Evolutionary conservation across 352 stramenopile species (phyloP), one percentile per base, ranked within the genome.

Genomic region (Globisporangium middletonii): DNA sequence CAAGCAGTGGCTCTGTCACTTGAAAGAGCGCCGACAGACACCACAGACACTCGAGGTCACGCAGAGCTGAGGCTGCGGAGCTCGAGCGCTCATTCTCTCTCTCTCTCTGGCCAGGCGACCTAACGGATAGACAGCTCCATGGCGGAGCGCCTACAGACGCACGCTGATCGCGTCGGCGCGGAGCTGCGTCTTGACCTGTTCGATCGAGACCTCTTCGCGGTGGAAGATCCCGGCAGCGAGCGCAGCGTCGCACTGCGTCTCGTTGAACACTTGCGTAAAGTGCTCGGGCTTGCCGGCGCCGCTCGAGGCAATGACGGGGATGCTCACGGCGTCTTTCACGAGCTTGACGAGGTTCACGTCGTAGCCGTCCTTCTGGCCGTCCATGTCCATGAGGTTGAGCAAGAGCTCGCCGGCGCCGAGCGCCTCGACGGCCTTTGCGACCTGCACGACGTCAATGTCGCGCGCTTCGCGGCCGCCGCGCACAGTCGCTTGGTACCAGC

Each of bases 161-260:
- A 93, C 86, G 47, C 68, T 79, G 45, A 96, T 86, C 3, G 67
- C 70, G 57, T 88, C 73, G 11, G 77, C 69, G 44, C 67, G 68
- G 67, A 99, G 84, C 55, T 94, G 75, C 37, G 73, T 70, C 80
- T 99, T 99, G 30, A 99, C 96, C 23, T 96, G 78, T 37, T 84
- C 55, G 69, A 99, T 98, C 28, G 84, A 73, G 58, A 99, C 96
- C 76, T 99, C 94, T 67, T 98, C 88, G 51, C 96, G 86, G 77
- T 99, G 97, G 72, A 99, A 99, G 69, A 99, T 99, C 50, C 97
- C 97, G 27, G 97, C 97, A 8, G 97, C 97, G n/a, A 99, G 80
- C 13, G 95, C 96, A 35, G 97, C 97, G 53, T 99, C 90, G 47
- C 96, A 97, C 50, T 87, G 74, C 23, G 83, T 92, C 59, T 74